Conservation (phyloP, 2,329 filamentous ascomycete genomes). For the Phyllosticta capitalensis region DNA sequence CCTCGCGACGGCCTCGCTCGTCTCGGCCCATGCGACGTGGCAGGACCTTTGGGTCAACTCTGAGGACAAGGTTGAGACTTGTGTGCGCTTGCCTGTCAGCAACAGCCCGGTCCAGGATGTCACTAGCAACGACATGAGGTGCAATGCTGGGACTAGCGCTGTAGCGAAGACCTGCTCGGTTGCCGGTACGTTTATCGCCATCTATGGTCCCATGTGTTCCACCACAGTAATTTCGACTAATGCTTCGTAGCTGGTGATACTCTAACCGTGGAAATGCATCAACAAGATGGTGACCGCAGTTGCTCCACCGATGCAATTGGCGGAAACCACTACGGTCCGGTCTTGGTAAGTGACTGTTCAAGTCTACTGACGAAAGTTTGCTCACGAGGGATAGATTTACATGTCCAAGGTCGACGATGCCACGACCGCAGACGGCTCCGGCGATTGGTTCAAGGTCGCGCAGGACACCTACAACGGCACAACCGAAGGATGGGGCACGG, state of each 20-base stretch:
- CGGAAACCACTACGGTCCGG: slow-evolving; percentile 29
- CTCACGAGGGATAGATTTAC: slow-evolving; percentile 23
- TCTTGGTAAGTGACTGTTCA: slow-evolving; percentile 34
- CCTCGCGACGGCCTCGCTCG: slow-evolving; percentile 24
- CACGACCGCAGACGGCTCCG: slow-evolving; percentile 48
- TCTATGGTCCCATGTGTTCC: background rate
- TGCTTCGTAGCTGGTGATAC: slow-evolving; percentile 19
- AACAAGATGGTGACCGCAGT: slow-evolving; percentile 23
- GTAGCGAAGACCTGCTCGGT: slow-evolving; percentile 17
- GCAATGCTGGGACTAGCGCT: slow-evolving; percentile 24
- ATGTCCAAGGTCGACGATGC: slow-evolving; percentile 31
- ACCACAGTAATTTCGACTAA: slow-evolving; percentile 12
- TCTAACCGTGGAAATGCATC: slow-evolving; percentile 30
- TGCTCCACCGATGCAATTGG: slow-evolving; percentile 27
- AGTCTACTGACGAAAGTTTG: background rate
- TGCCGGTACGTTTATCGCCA: background rate
- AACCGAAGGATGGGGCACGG: slow-evolving; percentile 31
- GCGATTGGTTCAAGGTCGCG: slow-evolving; percentile 44
- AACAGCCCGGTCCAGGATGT: slow-evolving; percentile 29
- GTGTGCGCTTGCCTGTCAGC: slow-evolving; percentile 39
- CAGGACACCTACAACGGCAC: slow-evolving; percentile 29
- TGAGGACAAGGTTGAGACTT: slow-evolving; percentile 25
- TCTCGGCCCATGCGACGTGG: slow-evolving; percentile 30
- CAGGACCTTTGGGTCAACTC: slow-evolving; percentile 29
- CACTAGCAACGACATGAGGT: slow-evolving; percentile 24